Evolutionary conservation across 2,329 filamentous ascomycete species (phyloP), one percentile per base, ranked within the genome.

Genomic region (Fusarium begoniae): DNA sequence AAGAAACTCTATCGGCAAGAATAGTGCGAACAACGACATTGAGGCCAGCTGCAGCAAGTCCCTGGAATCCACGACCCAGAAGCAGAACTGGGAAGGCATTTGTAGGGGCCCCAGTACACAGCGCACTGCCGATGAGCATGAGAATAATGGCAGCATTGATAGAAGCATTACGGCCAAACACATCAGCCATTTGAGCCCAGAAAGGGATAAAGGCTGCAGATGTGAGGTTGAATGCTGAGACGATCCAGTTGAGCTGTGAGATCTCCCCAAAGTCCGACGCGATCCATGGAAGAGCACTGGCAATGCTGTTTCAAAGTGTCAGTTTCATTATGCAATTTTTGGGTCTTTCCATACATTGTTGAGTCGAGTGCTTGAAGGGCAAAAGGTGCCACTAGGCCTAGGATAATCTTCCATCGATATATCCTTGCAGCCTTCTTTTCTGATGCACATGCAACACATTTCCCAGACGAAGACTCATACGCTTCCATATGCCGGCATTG

Each of bases 141-240:
- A 87, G 79, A 40, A 89, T 78, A 53, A 92, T 84, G 38, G 89
- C 84, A 14, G 86, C 82, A 55, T 92, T 90, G 13, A 93, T 82
- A 10, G 88, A 84, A 11, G 82, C 82, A 77, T 92, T 88, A 6
- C 91, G 87, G 22, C 91, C 91, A 73, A 91, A 92, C 35, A 92
- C 86, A 72, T 93, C 90, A 22, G 89, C 87, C 50, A 91, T 84
- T 74, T 92, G 90, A 4, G 88, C 90, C 82, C 90, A 92, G 59
- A 89, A 87, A 8, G 91, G 91, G 14, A 93, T 90, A 72, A 92
- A 93, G 3, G 90, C 88, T 4, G 91, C 90, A 0, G 89, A 89
- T 1, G 90, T 91, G 20, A 94, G 83, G 59, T 90, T 93, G 80
- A 92, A 93, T 12, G 90, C 85, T 1, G 91, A 91, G 24, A 93